Evolutionary conservation across 495 filamentous ascomycete genomes (phyloP).

Genomic region (Podospora bellae-mahoneyi): DNA sequence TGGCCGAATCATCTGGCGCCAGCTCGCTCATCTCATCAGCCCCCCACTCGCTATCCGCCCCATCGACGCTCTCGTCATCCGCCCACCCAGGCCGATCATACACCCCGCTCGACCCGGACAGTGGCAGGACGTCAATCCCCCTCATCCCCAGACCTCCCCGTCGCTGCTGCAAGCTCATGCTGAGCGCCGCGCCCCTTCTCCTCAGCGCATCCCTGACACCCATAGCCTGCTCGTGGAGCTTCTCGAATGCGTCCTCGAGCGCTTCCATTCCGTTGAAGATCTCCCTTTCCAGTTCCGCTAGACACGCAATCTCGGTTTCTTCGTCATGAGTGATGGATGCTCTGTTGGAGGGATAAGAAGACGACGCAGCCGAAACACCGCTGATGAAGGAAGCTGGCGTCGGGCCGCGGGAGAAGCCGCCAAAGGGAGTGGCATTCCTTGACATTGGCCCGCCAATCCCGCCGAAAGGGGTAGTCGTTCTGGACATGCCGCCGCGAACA

Average conservation of each 20-base stretch:
- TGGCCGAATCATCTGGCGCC: constrained; percentile 72
- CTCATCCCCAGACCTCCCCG: constrained; percentile 39
- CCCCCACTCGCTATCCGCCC: constrained; percentile 61
- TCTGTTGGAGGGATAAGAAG: constrained; percentile 35
- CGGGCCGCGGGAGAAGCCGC: constrained; percentile 38
- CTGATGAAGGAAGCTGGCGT: constrained; percentile 50
- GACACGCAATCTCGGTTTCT: constrained; percentile 83
- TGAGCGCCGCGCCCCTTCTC: constrained; percentile 73
- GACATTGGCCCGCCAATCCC: constrained; percentile 25
- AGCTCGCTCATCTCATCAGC: constrained; percentile 70
- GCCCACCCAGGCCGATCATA: constrained; percentile 46
- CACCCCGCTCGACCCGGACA: constrained; percentile 35
- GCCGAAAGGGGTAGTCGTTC: constrained; percentile 30
- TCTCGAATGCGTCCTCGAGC: constrained; percentile 93
- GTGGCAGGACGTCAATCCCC: constrained; percentile 46
- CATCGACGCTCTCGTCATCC: constrained; percentile 44
- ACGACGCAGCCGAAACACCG: constrained; percentile 37
- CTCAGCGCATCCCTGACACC: constrained; percentile 72
- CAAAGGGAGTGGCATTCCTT: constrained; percentile 35
- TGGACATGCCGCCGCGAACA: constrained; percentile 26
- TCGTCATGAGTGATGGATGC: constrained; percentile 78
- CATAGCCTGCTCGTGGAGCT: constrained; percentile 81
- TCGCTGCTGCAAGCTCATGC: constrained; percentile 71
- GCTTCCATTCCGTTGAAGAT: constrained; percentile 92
- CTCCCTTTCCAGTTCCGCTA: constrained; percentile 89